Conservation (phyloP, 176 grass and related monocot genomes). For the Canna indica region DNA sequence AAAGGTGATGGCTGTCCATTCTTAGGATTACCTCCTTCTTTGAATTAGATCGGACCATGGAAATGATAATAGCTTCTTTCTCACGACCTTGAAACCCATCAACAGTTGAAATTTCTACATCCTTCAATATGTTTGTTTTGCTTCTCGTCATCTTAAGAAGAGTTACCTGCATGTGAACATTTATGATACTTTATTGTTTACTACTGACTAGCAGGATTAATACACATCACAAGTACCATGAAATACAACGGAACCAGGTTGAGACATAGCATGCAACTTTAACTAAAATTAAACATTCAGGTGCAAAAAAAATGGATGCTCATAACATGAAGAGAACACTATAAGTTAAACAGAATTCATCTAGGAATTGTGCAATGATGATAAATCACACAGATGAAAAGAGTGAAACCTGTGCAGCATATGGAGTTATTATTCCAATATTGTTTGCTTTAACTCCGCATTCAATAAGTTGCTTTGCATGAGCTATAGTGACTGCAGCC, state of each 20-base stretch:
- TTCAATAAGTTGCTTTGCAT: slow-evolving; percentile 87
- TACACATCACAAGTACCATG: neutral
- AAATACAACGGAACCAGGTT: neutral
- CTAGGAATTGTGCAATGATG: slow-evolving; percentile 2
- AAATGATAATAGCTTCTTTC: slow-evolving; percentile 92
- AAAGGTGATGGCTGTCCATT: neutral
- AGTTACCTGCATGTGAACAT: slow-evolving; percentile 37
- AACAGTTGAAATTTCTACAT: slow-evolving; percentile 90
- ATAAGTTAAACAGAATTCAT: neutral
- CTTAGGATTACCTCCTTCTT: slow-evolving; percentile 67
- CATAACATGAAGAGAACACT: neutral
- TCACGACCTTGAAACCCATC: slow-evolving; percentile 96
- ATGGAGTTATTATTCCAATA: slow-evolving; percentile 95
- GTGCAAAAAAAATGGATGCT: neutral
- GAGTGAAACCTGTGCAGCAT: slow-evolving; percentile 77
- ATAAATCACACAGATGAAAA: slow-evolving; percentile 10
- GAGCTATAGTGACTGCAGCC: slow-evolving; percentile 65
- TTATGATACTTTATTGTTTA: neutral
- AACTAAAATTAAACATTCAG: neutral
- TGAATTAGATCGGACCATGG: slow-evolving; percentile 91
- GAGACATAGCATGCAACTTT: neutral
- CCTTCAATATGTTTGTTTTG: slow-evolving; percentile 65
- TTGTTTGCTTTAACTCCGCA: slow-evolving; percentile 69
- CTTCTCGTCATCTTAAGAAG: slow-evolving; percentile 81
- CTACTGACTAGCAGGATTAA: neutral